Evolutionary conservation across 768 basidiomycete species (phyloP).

Genomic region (Rhodotorula paludigena): DNA sequence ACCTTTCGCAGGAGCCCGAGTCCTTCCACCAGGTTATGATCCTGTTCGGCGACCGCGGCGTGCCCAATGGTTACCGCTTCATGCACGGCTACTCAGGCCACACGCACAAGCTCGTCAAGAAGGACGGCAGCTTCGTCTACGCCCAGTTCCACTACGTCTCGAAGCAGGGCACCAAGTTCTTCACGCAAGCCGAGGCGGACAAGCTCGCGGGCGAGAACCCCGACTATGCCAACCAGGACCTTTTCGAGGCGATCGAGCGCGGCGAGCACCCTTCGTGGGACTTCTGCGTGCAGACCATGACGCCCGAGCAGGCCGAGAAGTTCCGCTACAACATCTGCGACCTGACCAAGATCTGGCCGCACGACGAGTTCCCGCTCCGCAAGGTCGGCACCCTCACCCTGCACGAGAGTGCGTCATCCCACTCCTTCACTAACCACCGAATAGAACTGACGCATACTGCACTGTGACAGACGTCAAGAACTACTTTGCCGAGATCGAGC

Average conservation of each 20-base stretch:
- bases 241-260: constrained; percentile 50
- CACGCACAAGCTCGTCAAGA: constrained; percentile 50
- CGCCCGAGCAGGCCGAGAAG: constrained; percentile 78
- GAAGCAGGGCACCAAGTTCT: constrained; percentile 55
- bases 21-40: constrained; percentile 48
- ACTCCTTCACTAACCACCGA: constrained; percentile 39
- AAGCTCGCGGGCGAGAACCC: constrained; percentile 61
- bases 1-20: constrained; percentile 48
- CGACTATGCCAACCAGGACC: constrained; percentile 49
- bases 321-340: constrained; percentile 81
- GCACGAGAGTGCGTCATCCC: constrained; percentile 48
- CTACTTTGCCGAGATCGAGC: constrained; percentile 43
- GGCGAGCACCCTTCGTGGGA: constrained; percentile 49
- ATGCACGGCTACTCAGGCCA: constrained; percentile 80
- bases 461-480: constrained; percentile 9
- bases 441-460: too few species aligned
- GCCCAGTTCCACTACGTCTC: constrained; percentile 48
- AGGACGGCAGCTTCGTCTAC: constrained; percentile 42
- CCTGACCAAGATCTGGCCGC: constrained; percentile 63
- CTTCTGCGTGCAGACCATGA: constrained; percentile 71
- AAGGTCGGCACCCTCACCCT: constrained; percentile 49
- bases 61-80: constrained; percentile 58
- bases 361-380: constrained; percentile 49
- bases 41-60: constrained; percentile 52
- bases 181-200: constrained; percentile 63